phyloP scores from a whole-genome alignment of 768 basidiomycete species.

The Russula abietina region DNA sequence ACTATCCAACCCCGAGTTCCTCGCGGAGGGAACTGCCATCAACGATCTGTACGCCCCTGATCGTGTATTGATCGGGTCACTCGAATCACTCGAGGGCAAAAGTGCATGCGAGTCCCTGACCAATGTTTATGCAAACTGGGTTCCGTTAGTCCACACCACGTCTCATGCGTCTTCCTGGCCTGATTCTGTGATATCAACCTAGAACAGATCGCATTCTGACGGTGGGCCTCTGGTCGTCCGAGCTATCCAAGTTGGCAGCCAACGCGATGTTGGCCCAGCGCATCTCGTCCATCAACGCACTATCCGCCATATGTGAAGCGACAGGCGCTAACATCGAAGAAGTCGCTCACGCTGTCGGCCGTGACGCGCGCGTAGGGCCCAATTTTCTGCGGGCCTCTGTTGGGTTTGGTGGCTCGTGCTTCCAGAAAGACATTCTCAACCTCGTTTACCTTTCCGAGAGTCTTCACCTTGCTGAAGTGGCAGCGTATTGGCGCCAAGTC shows the following conservation, averaged over 20 bases:
- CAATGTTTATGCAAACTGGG: conserved; percentile 94
- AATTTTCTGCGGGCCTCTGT: conserved; percentile 95
- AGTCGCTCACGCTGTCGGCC: conserved; percentile 90
- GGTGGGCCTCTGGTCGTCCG: conserved; percentile 97
- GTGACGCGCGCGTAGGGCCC: conserved; percentile 86
- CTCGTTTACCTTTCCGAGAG: conserved; percentile 95
- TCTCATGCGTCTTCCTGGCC: neutral
- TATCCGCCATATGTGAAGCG: conserved; percentile 97
- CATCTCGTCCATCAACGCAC: conserved; percentile 96
- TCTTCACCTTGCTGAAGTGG: conserved; percentile 92
- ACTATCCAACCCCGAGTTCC: conserved; percentile 98
- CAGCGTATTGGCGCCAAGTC: conserved; percentile 95
- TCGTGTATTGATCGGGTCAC: conserved; percentile 94
- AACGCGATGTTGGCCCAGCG: conserved; percentile 99
- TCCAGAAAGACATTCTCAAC: conserved; percentile 99
- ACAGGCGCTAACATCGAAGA: conserved; percentile 99
- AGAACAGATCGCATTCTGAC: conserved; percentile 77
- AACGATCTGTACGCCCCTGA: conserved; percentile 82
- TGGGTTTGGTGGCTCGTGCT: conserved; percentile 97
- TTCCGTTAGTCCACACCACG: conserved; percentile 55
- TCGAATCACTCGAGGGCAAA: conserved; percentile 81
- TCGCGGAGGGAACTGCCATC: conserved; percentile 98
- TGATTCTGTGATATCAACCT: conserved; percentile 8
- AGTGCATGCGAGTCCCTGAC: conserved; percentile 70
- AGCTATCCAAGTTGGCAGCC: conserved; percentile 96